Base-by-base conservation (phyloP, 495 filamentous ascomycete species). In the Annulohypoxylon stygium region DNA sequence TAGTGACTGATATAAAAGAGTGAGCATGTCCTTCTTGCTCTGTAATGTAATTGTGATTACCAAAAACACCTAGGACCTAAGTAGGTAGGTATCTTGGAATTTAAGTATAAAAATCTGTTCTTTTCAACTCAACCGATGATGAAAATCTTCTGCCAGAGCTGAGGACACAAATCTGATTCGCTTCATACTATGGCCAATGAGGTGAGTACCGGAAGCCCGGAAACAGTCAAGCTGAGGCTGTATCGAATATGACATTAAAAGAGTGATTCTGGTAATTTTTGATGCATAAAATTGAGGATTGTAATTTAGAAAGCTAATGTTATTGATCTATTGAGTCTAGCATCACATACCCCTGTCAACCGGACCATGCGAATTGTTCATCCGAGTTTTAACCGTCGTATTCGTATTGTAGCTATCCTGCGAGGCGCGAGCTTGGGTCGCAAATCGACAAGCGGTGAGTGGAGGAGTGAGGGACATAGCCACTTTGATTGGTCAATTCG, bases 401-500 rank as follows among this genome's bases (percentile, higher is more conserved):
- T 75, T 75, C 72, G 72, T 67, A 65, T 75, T 70, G 25, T 8
- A 37, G 47, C 26, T 65, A 5, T 54, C n/a, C 45, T 6, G 33
- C 37, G 16, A 61, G n/a, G 39, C 39, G 57, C 63, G 23, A 73
- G 70, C 65, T 65, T 68, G 51, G 70, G 25, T 66, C 66, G 62
- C 54, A 30, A 66, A 66, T 66, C 6, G 34, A 63, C 25, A 48
- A 65, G 72, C 72, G 72, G 72, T 75, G 72, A 75, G 70, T 70
- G 60, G 67, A 25, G 67, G 67, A 55, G 55, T 39, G 37, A 64
- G 53, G 33, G 18, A 41, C 8, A 3, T 9, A 70, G 34, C 51
- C 59, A 0, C 2, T 0, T 47, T 67, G 72, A 75, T 75, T 75
- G 72, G 72, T n/a, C 72, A 75, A 75, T 75, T 66, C 34, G 30